phyloP scores from a whole-genome alignment of 2,329 filamentous ascomycete species.

The Diaporthe sp. region DNA sequence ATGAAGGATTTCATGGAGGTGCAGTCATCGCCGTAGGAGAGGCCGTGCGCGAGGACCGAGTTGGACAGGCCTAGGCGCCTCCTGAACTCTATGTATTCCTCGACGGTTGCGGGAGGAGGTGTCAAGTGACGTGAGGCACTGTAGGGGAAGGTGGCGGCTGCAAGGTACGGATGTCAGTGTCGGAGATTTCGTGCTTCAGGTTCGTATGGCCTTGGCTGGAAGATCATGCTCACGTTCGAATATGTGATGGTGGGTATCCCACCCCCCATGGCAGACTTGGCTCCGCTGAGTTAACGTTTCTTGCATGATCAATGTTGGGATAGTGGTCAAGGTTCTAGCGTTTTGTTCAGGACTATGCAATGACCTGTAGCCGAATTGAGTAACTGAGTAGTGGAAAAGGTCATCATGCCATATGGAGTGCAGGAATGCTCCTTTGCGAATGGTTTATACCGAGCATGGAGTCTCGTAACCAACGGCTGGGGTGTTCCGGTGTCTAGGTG shows the following conservation, averaged over 20 bases:
- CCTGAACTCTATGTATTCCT: conserved; percentile 4
- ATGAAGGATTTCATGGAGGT: conserved; percentile 50
- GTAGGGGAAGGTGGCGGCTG: neutral
- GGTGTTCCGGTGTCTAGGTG: neutral
- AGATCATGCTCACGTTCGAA: conserved; percentile 2
- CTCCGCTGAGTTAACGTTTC: neutral
- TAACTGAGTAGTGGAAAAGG: neutral
- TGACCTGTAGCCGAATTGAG: neutral
- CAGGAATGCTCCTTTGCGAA: neutral
- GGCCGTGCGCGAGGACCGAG: conserved; percentile 51
- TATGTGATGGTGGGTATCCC: conserved; percentile 19
- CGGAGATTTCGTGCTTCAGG: neutral
- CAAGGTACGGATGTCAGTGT: neutral
- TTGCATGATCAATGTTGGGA: neutral
- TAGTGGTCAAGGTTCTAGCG: neutral
- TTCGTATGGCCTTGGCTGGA: neutral
- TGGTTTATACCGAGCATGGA: neutral
- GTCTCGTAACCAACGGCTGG: neutral
- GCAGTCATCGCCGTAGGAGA: conserved; percentile 53
- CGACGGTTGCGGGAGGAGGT: neutral
- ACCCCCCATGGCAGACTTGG: conserved; percentile 3
- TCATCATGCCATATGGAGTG: neutral
- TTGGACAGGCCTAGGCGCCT: conserved; percentile 42
- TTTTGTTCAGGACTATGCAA: neutral
- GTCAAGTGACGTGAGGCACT: neutral